A percentile compares a stretch with the other conserved stretches of the same genome.
phyloP scores from a whole-genome alignment of 352 stramenopile species.

The Bremia lactucae region DNA sequence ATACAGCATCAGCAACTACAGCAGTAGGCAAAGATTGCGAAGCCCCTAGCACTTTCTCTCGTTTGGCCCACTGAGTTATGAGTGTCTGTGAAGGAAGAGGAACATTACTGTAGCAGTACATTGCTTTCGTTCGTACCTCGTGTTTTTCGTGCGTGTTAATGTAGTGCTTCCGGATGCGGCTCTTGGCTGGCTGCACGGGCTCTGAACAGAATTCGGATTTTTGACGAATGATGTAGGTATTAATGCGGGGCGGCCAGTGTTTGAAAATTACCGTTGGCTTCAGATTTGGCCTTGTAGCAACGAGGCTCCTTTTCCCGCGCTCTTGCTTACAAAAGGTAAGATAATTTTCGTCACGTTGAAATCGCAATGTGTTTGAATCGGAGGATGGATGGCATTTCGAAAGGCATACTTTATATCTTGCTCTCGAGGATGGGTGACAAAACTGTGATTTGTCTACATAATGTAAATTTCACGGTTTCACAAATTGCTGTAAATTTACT shows the following conservation, averaged over 20 bases:
- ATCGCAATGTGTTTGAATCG: conserved; percentile 19
- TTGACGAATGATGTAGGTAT: conserved; percentile 75
- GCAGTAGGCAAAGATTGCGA: conserved; percentile 12
- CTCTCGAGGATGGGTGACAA: conserved; percentile 8
- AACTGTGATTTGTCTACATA: conserved; percentile 5
- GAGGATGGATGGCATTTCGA: conserved; percentile 6
- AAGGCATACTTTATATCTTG: not conserved
- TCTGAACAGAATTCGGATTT: conserved; percentile 72
- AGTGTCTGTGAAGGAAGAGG: not conserved
- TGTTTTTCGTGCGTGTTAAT: conserved; percentile 34
- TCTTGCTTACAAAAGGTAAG: conserved; percentile 5
- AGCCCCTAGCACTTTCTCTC: conserved; percentile 8
- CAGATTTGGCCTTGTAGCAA: conserved; percentile 19
- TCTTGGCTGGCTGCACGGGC: conserved; percentile 61
- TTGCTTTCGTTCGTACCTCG: no score
- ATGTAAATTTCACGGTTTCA: conserved; percentile 5
- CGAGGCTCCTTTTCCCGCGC: conserved; percentile 4
- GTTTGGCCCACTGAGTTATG: not conserved
- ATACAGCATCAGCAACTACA: conserved; percentile 3
- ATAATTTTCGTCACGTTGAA: conserved; percentile 10
- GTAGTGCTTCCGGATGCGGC: conserved; percentile 29
- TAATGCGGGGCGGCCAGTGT: conserved; percentile 8
- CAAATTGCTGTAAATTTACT: conserved; percentile 10
- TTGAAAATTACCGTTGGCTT: conserved; percentile 19
- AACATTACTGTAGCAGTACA: not conserved